These are phyloP conservation scores for Artemisia annua DNA, from an alignment of 129 eudicot genomes.

Conservation along the genomic window DNA sequence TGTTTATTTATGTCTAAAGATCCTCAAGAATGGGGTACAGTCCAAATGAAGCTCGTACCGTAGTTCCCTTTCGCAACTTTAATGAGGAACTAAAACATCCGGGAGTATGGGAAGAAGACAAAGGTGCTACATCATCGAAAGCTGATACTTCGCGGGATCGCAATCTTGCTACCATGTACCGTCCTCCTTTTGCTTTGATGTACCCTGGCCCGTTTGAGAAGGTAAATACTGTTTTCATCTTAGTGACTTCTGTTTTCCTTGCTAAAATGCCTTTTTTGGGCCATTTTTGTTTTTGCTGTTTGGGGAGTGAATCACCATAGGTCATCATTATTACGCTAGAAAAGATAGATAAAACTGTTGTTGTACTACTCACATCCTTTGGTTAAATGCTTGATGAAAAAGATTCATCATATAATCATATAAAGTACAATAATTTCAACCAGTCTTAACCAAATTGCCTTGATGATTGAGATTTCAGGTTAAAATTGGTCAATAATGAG, in stretches of 20 bases:
- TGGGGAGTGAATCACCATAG: too few species aligned
- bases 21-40: slow-evolving; percentile 56
- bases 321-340: too few species aligned
- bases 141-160: slow-evolving; percentile 67
- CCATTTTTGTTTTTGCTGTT: too few species aligned
- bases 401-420: neutral
- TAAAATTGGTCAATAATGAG: neutral
- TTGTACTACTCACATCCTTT: neutral
- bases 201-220: slow-evolving; percentile 86
- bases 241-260: neutral
- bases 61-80: slow-evolving; percentile 91
- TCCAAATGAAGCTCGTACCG: slow-evolving; percentile 61
- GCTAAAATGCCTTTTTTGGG: neutral
- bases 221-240: slow-evolving; percentile 40
- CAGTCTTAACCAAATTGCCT: neutral
- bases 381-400: neutral
- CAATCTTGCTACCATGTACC: slow-evolving; percentile 90
- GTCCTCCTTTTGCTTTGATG: slow-evolving; percentile 95
- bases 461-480: neutral
- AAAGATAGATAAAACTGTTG: too few species aligned
- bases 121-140: slow-evolving; percentile 61
- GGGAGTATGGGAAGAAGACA: slow-evolving; percentile 74
- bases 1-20: slow-evolving; percentile 31
- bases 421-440: neutral
- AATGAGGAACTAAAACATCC: slow-evolving; percentile 82